Percentiles rank a stretch among this genome's conserved stretches.
Conservation (phyloP, 306 rosid genomes). For the Corylus heterophylla region DNA sequence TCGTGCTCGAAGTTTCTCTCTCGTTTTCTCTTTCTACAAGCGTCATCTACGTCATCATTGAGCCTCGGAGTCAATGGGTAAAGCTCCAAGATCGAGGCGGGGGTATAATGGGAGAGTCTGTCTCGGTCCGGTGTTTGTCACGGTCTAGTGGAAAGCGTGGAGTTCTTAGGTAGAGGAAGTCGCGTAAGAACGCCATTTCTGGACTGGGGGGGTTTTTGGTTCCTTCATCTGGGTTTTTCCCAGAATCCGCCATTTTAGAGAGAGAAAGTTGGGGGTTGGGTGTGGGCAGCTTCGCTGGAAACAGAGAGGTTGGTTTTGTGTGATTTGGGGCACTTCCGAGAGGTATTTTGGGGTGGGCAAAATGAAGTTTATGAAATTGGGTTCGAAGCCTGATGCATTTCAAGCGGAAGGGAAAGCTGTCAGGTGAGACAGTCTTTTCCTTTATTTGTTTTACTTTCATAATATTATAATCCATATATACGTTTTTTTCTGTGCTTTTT, state of each 20-base stretch:
- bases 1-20: not conserved
- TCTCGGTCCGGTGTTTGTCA: conserved; percentile 26
- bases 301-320: conserved; percentile 23
- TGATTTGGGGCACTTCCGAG: conserved; percentile 3
- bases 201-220: conserved; percentile 22
- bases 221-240: not conserved
- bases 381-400: conserved; percentile 89
- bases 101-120: conserved; percentile 17
- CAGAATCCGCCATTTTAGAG: conserved; percentile 12
- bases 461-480: not conserved
- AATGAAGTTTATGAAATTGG: conserved; percentile 99
- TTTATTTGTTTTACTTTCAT: not conserved
- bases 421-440: conserved; percentile 43
- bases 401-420: conserved; percentile 74
- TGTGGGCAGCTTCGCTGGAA: conserved; percentile 22
- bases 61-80: conserved; percentile 34
- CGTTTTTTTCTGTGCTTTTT: not conserved
- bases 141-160: conserved; percentile 32
- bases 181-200: conserved; percentile 33
- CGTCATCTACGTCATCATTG: conserved; percentile 51
- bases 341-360: conserved; percentile 11
- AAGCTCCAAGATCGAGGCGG: conserved; percentile 32
- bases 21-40: not conserved
- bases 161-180: conserved; percentile 7
- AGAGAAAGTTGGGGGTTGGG: conserved; percentile 9